Evolutionary conservation across 768 basidiomycete species (phyloP).

Genomic region (Crassisporium funariophilum): DNA sequence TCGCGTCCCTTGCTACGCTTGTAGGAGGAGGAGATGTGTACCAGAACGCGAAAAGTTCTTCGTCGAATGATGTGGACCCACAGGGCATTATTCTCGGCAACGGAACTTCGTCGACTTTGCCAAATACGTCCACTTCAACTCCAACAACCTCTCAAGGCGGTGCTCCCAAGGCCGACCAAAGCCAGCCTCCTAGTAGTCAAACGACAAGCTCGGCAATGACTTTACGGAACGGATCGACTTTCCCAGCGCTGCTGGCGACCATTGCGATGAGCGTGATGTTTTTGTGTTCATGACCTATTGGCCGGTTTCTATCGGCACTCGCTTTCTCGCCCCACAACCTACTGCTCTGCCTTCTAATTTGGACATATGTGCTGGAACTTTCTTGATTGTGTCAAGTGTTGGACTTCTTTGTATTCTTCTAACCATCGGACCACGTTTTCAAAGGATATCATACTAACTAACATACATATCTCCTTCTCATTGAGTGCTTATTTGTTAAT

Average conservation of each 20-base stretch:
- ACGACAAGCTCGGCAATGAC: constrained; percentile 2
- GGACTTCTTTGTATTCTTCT: no score
- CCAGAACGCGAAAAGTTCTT: constrained; percentile 45
- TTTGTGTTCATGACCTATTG: constrained; percentile 6
- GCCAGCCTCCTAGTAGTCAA: not conserved
- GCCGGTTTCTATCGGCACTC: no score
- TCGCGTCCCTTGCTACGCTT: constrained; percentile 53
- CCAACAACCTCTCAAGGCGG: not conserved
- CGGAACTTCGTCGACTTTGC: not conserved
- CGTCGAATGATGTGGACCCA: constrained; percentile 33
- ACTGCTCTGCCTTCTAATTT: no score
- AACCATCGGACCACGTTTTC: no score
- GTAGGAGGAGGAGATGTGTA: constrained; percentile 42
- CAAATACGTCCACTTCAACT: constrained; percentile 1
- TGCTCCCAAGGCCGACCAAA: no score
- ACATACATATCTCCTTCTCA: no score
- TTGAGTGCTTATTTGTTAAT: no score
- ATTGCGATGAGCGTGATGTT: not conserved
- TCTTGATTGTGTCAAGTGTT: no score
- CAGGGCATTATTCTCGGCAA: constrained; percentile 24
- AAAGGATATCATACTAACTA: no score
- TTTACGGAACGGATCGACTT: not conserved
- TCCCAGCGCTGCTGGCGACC: constrained; percentile 2
- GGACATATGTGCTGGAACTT: no score
- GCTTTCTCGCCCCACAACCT: no score